Evolutionary conservation across 2,329 filamentous ascomycete genomes (phyloP), one percentile per base, ranked within the genome.

Genomic region (Phyllosticta paracitricarpa): DNA sequence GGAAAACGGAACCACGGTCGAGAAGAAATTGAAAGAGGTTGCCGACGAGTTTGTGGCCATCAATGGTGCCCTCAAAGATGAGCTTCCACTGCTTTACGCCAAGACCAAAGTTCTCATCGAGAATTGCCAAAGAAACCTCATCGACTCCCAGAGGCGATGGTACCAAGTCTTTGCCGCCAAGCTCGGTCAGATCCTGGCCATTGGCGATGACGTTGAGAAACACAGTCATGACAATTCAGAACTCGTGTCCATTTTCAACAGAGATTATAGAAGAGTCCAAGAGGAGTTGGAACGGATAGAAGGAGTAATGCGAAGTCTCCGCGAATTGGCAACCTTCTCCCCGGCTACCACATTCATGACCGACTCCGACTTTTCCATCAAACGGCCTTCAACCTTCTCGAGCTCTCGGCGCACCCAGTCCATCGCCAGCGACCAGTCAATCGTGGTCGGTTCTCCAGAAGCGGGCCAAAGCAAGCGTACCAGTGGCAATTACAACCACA

Each of bases 31-130:
- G 3, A 80, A 84, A 17, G 91, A 96, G 67, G 84, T 89, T 51
- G 90, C 91, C 22, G 91, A 96, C 69, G 88, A 95, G 71, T 99
- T 96, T 73, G 83, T 89, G 51, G 91, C 91, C 7, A 80, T 99
- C 63, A 97, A 97, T 70, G 90, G 96, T 64, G 91, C 93, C 0
- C 80, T 97, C 63, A 97, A 96, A 75, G 88, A 93, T 66, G 93
- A 97, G 71, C 81, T 99, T 55, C 93, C 93, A 1, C 87, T 87
- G 71, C 81, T 99, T 17, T 96, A 94, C 58, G 76, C 79, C 7
- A 77, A 94, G 65, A 97, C 93, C 1, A 89, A 90, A 64, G 89
- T 87, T 68, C 79, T 97, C 64, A 91, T 94, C 68, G 89, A 91
- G 68, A 87, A 89, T 25, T 93, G 90, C 68, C 80, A 96, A 53